These are phyloP conservation scores for Ajuga chamaepitys DNA, from an alignment of 257 asterid species.

Conservation along the genomic window DNA sequence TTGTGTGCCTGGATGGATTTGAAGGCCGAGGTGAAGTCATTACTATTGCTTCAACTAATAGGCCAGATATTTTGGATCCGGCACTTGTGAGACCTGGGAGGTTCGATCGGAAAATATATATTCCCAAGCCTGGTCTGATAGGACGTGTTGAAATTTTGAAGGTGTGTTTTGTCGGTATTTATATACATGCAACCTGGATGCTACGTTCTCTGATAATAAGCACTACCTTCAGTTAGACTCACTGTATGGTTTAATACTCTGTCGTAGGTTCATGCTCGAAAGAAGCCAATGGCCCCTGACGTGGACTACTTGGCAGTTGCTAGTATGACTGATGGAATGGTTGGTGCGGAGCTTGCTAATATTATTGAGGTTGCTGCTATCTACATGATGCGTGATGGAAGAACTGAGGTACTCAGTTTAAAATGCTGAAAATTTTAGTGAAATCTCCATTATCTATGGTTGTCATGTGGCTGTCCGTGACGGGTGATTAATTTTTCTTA, in stretches of 20 bases:
- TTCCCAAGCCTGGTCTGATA: conserved; percentile 88
- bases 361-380: conserved; percentile 94
- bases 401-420: conserved; percentile 65
- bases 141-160: conserved; percentile 86
- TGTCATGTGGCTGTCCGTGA: background rate
- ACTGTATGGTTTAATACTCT: background rate
- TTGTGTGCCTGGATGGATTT: conserved; percentile 91
- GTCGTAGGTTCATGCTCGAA: conserved; percentile 86
- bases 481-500: background rate
- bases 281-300: conserved; percentile 88
- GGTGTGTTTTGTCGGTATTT: conserved; percentile 33
- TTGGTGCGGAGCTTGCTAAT: conserved; percentile 97
- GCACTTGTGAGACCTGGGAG: conserved; percentile 98
- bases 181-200: background rate
- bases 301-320: conserved; percentile 88
- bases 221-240: background rate
- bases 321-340: conserved; percentile 87
- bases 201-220: background rate
- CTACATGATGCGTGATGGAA: conserved; percentile 85
- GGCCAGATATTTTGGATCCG: conserved; percentile 96
- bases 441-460: background rate
- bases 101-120: conserved; percentile 80
- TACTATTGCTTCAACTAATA: conserved; percentile 95
- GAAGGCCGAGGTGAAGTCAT: conserved; percentile 98
- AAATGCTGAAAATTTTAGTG: conserved; percentile 1